Evolutionary conservation across 2,329 filamentous ascomycete species (phyloP).

Genomic region (Clonostachys chloroleuca): DNA sequence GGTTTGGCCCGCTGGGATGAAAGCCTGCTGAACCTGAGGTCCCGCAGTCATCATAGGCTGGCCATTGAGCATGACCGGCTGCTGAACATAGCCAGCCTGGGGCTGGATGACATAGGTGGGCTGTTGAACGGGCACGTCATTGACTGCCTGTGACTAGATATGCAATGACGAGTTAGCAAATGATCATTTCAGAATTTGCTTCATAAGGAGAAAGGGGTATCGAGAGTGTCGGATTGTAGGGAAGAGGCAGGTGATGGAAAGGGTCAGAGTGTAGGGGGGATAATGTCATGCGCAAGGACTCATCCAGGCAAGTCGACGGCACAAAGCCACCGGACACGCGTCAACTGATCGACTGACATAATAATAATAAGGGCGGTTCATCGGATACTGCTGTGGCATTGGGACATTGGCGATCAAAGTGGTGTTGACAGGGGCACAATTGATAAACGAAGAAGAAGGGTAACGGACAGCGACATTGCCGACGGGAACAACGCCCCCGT

Average conservation of each 20-base stretch:
- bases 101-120: constrained; percentile 14
- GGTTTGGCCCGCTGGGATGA: constrained; percentile 2
- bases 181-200: no score
- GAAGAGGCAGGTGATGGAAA: not conserved
- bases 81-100: constrained; percentile 10
- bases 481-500: constrained; percentile 19
- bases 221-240: not conserved
- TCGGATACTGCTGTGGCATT: no score
- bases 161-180: no score
- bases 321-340: no score
- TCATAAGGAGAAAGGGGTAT: not conserved
- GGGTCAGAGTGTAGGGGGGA: not conserved
- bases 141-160: not conserved
- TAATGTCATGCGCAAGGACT: not conserved
- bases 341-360: no score
- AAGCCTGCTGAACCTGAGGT: not conserved
- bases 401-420: no score
- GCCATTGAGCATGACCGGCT: constrained; percentile 24
- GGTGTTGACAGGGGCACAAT: not conserved
- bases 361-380: no score
- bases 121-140: constrained; percentile 22
- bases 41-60: constrained; percentile 7
- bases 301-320: no score
- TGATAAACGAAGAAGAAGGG: not conserved
- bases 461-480: not conserved